Evolutionary conservation across 768 basidiomycete species (phyloP), one percentile per base, ranked within the genome.

Genomic region (Cubamyces sp.): DNA sequence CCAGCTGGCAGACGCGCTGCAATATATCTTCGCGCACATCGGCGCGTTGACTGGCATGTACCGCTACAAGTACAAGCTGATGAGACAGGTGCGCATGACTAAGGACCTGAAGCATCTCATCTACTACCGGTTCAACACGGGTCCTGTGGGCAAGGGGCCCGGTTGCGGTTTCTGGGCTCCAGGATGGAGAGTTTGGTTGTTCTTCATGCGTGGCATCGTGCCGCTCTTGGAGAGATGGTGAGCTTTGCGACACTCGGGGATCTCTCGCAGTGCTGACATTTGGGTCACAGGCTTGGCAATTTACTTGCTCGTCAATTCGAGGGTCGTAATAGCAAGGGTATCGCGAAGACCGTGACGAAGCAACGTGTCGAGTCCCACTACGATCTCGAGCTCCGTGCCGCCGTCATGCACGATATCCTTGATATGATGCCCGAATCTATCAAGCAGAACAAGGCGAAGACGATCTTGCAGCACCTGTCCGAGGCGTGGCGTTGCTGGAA

Each of bases 401-500:
- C 97, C 49, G 96, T 99, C 69, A 98, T 99, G 97, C 96, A 98
- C 78, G 96, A 99, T 75, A 98, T 99, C 68, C 81, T 99, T 68
- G 96, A 98, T 79, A 98, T 98, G 96, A 98, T 98, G 96, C 97
- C 97, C 7, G 97, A 98, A 75, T 94, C 92, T 2, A 96, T 98
- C 81, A 96, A 96, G 77, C 94, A 96, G 77, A 99, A 98, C 79
- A 98, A 99, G 81, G 88, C 95, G n/a, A 99, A 99, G 82, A 98
- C 97, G 12, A 98, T 99, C 66, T 72, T 99, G 73, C 97, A 99
- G 74, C 97, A 98, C 74, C 78, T 98, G 67, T 97, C 96, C 3
- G 97, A 98, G 74, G 97, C 96, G 11, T 98, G 97, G 97, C 83
- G 96, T 68, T 98, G 96, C 76, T 94, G 92, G 92, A 94, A 94